Evolutionary conservation across 23 red algal genomes (phyloP).

Genomic region (Gracilaria domingensis): DNA sequence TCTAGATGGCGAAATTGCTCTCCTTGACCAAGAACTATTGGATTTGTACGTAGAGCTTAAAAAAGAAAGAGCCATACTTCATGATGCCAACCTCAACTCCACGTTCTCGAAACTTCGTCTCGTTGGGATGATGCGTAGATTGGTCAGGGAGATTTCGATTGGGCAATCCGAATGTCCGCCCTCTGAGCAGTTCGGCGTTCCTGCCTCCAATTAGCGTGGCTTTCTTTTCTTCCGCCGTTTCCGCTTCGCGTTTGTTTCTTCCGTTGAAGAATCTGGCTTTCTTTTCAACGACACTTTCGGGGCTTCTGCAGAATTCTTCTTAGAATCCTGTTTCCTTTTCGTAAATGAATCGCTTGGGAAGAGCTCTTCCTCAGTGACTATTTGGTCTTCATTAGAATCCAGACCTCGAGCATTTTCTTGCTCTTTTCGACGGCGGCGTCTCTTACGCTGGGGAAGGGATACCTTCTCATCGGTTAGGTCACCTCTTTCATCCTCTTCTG

Average conservation of each 20-base stretch:
- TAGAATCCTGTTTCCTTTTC: neutral
- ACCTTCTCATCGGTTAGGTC: neutral
- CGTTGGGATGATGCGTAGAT: constrained; percentile 49
- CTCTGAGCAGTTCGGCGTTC: neutral
- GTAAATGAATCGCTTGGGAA: constrained; percentile 30
- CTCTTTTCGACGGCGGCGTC: neutral
- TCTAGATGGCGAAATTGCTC: constrained; percentile 22
- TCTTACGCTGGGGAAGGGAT: neutral
- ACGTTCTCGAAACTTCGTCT: constrained; percentile 56
- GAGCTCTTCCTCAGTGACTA: neutral
- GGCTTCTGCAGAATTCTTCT: neutral
- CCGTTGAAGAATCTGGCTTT: neutral
- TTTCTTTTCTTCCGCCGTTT: constrained; percentile 32
- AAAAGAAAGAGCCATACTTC: constrained; percentile 3
- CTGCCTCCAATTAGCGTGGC: neutral
- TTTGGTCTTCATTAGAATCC: neutral
- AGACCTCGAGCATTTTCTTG: neutral
- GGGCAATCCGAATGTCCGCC: constrained; percentile 22
- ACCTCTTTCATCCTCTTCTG: neutral
- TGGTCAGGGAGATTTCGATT: constrained; percentile 51
- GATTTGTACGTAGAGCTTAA: constrained; percentile 44
- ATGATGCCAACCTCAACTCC: constrained; percentile 23
- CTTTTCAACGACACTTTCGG: neutral
- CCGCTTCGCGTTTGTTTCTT: neutral
- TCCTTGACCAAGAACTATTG: constrained; percentile 61